Conservation (phyloP, 495 filamentous ascomycete species). For the Neurospora terricola region DNA sequence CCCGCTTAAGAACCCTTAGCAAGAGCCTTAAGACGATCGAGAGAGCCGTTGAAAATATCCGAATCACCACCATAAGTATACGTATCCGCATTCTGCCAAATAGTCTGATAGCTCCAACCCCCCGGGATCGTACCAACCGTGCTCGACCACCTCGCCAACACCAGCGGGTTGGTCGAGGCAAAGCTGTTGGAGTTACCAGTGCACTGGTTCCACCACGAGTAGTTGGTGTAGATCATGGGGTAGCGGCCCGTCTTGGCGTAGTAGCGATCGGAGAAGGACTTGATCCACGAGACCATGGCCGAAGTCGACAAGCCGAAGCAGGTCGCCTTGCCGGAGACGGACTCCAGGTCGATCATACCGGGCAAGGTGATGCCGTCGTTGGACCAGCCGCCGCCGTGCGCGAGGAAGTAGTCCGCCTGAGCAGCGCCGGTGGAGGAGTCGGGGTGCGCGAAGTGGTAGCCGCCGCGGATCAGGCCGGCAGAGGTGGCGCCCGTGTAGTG, state of each 20-base stretch:
- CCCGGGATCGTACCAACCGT: conserved; percentile 43
- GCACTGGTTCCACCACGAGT: conserved; percentile 53
- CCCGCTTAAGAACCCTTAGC: neutral
- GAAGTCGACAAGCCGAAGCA: conserved; percentile 45
- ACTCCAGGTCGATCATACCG: conserved; percentile 59
- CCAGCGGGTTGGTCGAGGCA: conserved; percentile 40
- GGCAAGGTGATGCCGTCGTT: conserved; percentile 53
- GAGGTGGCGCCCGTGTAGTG: conserved; percentile 47
- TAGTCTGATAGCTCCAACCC: conserved; percentile 49
- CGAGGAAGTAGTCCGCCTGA: conserved; percentile 51
- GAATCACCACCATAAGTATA: conserved; percentile 43
- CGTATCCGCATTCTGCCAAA: conserved; percentile 48
- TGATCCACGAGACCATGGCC: conserved; percentile 52
- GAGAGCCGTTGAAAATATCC: conserved; percentile 39
- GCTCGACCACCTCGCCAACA: conserved; percentile 45
- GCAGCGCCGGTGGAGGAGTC: conserved; percentile 36
- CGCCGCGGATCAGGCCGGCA: conserved; percentile 51
- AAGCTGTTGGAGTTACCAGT: conserved; percentile 49
- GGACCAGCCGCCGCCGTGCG: conserved; percentile 54
- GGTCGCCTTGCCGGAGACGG: conserved; percentile 30
- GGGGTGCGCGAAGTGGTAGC: conserved; percentile 55
- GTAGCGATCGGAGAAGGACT: conserved; percentile 49
- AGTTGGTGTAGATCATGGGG: conserved; percentile 52
- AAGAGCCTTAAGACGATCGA: neutral
- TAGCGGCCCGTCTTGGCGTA: conserved; percentile 39